A percentile compares a stretch with the other conserved stretches of the same genome.
phyloP scores from a whole-genome alignment of 2,329 filamentous ascomycete species.

The Pseudonectria buxi region DNA sequence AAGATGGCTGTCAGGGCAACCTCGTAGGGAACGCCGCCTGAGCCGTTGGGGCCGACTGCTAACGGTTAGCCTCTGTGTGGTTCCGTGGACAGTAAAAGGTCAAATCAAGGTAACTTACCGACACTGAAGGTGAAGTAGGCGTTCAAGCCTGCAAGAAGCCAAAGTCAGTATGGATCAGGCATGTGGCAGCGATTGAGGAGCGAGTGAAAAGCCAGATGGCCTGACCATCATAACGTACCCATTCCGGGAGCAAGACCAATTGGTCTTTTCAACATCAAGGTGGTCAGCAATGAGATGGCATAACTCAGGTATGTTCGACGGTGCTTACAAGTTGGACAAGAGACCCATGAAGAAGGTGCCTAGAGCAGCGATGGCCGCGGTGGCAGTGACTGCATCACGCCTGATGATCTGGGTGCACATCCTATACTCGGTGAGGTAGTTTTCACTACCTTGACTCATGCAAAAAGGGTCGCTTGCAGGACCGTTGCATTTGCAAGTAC shows the following conservation, averaged over 20 bases:
- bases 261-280: slow-evolving; percentile 19
- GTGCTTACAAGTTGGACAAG: slow-evolving; percentile 62
- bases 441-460: slow-evolving; percentile 3
- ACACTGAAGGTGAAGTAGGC: slow-evolving; percentile 77
- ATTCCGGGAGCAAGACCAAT: slow-evolving; percentile 37
- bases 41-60: slow-evolving; percentile 65
- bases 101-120: slow-evolving; percentile 18
- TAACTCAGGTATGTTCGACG: not conserved
- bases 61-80: not conserved
- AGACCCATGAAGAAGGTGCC: slow-evolving; percentile 79
- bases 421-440: slow-evolving; percentile 49
- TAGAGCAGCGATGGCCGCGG: slow-evolving; percentile 73
- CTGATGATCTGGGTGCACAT: slow-evolving; percentile 60
- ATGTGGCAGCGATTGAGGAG: no score
- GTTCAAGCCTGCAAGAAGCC: slow-evolving; percentile 54
- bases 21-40: slow-evolving; percentile 64
- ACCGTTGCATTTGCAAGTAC: slow-evolving; percentile 66
- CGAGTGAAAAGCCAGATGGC: no score
- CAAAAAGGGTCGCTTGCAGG: slow-evolving; percentile 47
- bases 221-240: slow-evolving; percentile 27
- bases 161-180: no score
- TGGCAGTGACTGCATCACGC: slow-evolving; percentile 76
- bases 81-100: slow-evolving; percentile 20
- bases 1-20: slow-evolving; percentile 82
- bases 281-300: slow-evolving; percentile 2